A percentile compares a stretch with the other conserved stretches of the same genome.
phyloP scores from a whole-genome alignment of 345 rosid species.

The Excoecaria agallocha region DNA sequence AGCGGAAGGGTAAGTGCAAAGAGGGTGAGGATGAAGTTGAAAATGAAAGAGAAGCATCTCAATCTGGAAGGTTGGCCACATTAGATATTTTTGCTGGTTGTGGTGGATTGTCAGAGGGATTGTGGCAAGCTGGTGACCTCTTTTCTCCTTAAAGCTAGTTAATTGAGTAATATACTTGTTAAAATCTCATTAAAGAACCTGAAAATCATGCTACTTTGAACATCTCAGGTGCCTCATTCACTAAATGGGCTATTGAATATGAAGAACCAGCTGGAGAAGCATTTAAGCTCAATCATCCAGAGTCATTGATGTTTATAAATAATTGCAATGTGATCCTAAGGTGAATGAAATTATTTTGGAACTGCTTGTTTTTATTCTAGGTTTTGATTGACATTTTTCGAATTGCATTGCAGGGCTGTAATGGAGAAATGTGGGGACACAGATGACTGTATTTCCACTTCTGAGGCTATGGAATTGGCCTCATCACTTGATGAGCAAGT shows the following conservation, averaged over 20 bases:
- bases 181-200: background rate
- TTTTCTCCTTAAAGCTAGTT: background rate
- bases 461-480: conserved; percentile 60
- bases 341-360: conserved; percentile 14
- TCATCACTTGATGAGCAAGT: conserved; percentile 39
- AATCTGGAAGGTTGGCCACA: conserved; percentile 46
- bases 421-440: conserved; percentile 74
- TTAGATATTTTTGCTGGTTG: conserved; percentile 86
- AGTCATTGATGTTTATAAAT: conserved; percentile 57
- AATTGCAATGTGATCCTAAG: conserved; percentile 91
- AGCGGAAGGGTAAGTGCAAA: conserved; percentile 72
- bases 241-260: conserved; percentile 91
- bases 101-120: conserved; percentile 77
- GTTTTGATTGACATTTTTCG: background rate
- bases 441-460: conserved; percentile 78
- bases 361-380: background rate
- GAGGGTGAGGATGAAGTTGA: conserved; percentile 46
- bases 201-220: background rate
- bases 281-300: conserved; percentile 68
- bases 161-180: background rate
- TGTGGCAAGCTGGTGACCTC: conserved; percentile 54
- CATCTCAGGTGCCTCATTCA: conserved; percentile 53
- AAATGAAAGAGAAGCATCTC: conserved; percentile 36
- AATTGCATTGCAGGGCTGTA: conserved; percentile 51
- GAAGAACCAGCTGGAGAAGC: conserved; percentile 92